Evolutionary conservation across 225 moss, liverwort and hornwort species (phyloP).

Genomic region (Neckera pumila): DNA sequence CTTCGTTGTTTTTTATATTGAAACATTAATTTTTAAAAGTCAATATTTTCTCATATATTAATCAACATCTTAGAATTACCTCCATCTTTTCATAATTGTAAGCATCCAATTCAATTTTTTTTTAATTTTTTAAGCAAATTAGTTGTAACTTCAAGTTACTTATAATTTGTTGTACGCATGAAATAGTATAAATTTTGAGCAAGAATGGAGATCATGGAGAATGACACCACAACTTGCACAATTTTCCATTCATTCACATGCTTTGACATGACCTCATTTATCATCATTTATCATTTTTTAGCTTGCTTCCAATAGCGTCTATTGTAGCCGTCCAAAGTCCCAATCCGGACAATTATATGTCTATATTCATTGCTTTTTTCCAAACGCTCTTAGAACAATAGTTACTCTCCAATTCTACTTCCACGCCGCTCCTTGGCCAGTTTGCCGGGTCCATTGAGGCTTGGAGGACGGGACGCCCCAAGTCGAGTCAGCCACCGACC

Average conservation of each 20-base stretch:
- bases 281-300: neutral
- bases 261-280: neutral
- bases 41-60: neutral
- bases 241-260: neutral
- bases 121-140: neutral
- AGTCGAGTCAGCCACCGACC: neutral
- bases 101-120: neutral
- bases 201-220: neutral
- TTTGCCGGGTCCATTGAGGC: neutral
- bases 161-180: too few relatives aligned
- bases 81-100: neutral
- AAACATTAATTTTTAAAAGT: neutral
- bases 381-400: neutral
- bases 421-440: neutral
- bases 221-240: fast-evolving
- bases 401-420: neutral
- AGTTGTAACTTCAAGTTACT: neutral
- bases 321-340: neutral
- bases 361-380: neutral
- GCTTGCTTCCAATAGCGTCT: neutral
- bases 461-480: too few relatives aligned
- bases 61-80: neutral
- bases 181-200: neutral
- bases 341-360: fast-evolving
- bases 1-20: too few relatives aligned